Base-by-base conservation (phyloP, 1,284 basidiomycete species). In the Ustilago bromivora region DNA sequence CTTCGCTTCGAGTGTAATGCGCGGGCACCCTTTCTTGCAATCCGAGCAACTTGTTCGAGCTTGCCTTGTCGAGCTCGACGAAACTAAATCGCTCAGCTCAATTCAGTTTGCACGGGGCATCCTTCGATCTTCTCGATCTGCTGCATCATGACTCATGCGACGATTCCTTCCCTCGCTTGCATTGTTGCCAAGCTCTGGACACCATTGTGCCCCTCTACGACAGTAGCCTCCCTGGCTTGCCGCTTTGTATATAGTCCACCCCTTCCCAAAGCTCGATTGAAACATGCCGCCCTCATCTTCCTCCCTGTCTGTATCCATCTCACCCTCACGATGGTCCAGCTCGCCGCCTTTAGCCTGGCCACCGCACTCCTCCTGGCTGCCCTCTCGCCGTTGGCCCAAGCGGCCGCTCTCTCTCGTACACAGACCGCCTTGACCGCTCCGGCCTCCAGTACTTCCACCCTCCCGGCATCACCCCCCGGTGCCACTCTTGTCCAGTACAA, bases 401-500 rank as follows among this genome's bases (percentile, higher is more conserved):
- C 66, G 2, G 56, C 62, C 17, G 7, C 47, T 10, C n/a, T 9
- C n/a, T 17, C 54, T 19, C 36, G 53, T 31, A 13, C 49, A 51
- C 31, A 23, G 28, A 34, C 49, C 28, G 31, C 9, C 13, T 8
- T 9, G 23, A 23, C 19, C 7, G n/a, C 49, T 51, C 3, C 28
- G 23, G 10, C 49, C 15, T 11, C 0, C 49, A 11, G 28, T 28
- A 32, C 49, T 28, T 31, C 31, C 3, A 34, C 13, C 5, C 61
- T 64, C 41, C 61, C 71, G 3, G 23, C 55, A 13, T 19, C 67
- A 13, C 72, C 72, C 3, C 8, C 41, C 4, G 72, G 67, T 13
- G 67, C 67, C 11, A 75, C 63, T 2, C 57, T 75, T 4, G 32
- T 66, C 19, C 72, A 75, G 19, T 75, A 57, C 63, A 55, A 63